Evolutionary conservation across 2,329 filamentous ascomycete species (phyloP).

Genomic region (Ampelomyces quisqualis): DNA sequence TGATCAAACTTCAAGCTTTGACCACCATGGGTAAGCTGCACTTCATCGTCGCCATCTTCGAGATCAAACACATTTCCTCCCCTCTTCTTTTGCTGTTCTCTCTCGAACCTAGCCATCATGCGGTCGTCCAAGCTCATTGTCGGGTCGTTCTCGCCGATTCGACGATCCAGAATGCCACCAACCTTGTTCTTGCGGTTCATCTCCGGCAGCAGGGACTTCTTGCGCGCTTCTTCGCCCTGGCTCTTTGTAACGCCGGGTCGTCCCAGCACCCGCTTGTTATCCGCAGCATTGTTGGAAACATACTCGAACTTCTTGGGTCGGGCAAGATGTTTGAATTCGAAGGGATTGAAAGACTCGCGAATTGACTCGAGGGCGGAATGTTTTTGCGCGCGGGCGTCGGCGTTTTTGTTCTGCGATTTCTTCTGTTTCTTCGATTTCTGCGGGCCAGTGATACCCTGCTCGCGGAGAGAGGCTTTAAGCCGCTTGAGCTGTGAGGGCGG

Average conservation of each 20-base stretch:
- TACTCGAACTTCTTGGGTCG: conserved; percentile 83
- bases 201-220: conserved; percentile 81
- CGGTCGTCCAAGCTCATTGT: conserved; percentile 91
- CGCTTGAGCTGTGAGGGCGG: conserved; percentile 95
- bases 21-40: conserved; percentile 80
- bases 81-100: conserved; percentile 80
- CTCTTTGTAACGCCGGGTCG: conserved; percentile 84
- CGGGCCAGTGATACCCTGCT: conserved; percentile 85
- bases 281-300: conserved; percentile 62
- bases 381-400: conserved; percentile 74
- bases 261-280: conserved; percentile 59
- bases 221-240: conserved; percentile 80
- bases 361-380: conserved; percentile 79
- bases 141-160: conserved; percentile 94
- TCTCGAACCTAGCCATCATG: conserved; percentile 85
- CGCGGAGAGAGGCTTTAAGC: conserved; percentile 84
- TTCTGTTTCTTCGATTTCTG: conserved; percentile 95
- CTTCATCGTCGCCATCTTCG: conserved; percentile 74
- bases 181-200: conserved; percentile 88
- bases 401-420: conserved; percentile 67
- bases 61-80: conserved; percentile 84
- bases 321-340: conserved; percentile 82
- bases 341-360: conserved; percentile 95
- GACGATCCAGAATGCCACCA: conserved; percentile 86
- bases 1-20: conserved; percentile 67